These are phyloP conservation scores for Neurospora sublineolata DNA, from an alignment of 495 filamentous ascomycete species.

Conservation along the genomic window DNA sequence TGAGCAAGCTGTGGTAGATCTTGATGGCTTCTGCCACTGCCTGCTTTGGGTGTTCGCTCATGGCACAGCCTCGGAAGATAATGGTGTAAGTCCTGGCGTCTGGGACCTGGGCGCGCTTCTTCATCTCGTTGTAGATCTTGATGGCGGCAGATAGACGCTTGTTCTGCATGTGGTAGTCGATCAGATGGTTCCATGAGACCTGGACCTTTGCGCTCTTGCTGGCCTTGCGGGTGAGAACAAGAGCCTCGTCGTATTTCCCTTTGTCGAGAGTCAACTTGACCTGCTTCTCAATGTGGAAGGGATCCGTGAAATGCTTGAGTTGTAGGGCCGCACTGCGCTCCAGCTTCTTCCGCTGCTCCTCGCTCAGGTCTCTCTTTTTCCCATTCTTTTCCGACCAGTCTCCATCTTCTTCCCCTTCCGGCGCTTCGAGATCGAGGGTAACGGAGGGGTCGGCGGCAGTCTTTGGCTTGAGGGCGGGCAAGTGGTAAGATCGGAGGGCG, in stretches of 20 bases:
- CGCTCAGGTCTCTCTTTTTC: background rate
- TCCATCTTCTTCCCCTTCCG: background rate
- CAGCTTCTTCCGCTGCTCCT: conserved; percentile 8
- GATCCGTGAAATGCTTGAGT: conserved; percentile 54
- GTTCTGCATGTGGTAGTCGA: conserved; percentile 56
- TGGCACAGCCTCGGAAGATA: conserved; percentile 62
- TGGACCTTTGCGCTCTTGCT: conserved; percentile 47
- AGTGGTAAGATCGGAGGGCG: background rate
- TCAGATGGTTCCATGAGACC: conserved; percentile 80
- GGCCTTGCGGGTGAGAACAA: conserved; percentile 52
- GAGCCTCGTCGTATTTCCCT: conserved; percentile 50
- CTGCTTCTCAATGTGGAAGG: conserved; percentile 50
- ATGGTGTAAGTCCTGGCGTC: conserved; percentile 70
- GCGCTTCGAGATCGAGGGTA: background rate
- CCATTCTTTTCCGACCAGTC: background rate
- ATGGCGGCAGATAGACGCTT: conserved; percentile 49
- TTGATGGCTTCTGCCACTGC: conserved; percentile 50
- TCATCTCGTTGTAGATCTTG: conserved; percentile 94
- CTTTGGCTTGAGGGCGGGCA: background rate
- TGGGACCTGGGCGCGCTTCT: conserved; percentile 69
- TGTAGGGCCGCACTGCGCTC: conserved; percentile 37
- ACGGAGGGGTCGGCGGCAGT: background rate
- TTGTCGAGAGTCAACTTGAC: conserved; percentile 43
- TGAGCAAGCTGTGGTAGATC: conserved; percentile 62
- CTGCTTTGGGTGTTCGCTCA: conserved; percentile 36